Evolutionary conservation across 768 basidiomycete genomes (phyloP).

Genomic region (Phanerochaete sordida): DNA sequence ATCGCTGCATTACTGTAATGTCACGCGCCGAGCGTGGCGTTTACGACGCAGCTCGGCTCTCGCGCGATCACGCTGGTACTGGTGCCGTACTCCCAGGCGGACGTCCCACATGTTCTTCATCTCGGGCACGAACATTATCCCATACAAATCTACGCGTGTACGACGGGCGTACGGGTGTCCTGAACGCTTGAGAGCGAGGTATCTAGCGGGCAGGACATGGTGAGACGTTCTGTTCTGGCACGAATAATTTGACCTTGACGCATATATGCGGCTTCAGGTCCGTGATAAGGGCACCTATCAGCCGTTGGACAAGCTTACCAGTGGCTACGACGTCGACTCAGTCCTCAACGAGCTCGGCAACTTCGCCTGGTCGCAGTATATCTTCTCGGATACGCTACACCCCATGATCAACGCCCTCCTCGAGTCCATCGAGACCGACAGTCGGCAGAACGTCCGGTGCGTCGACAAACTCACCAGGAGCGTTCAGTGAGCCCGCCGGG

Average conservation of each 20-base stretch:
- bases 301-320: conserved; percentile 30
- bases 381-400: conserved; percentile 55
- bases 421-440: conserved; percentile 49
- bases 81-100: conserved; percentile 40
- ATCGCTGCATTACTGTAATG: conserved; percentile 27
- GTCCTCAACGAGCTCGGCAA: conserved; percentile 59
- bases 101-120: conserved; percentile 50
- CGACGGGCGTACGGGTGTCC: conserved; percentile 43
- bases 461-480: conserved; percentile 55
- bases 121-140: conserved; percentile 55
- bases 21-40: conserved; percentile 20
- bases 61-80: conserved; percentile 55
- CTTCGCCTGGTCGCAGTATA: conserved; percentile 59
- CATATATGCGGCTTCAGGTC: conserved; percentile 42
- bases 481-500: conserved; percentile 57
- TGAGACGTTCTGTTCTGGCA: conserved; percentile 28
- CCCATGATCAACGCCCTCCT: conserved; percentile 53
- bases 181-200: conserved; percentile 57
- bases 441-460: conserved; percentile 53
- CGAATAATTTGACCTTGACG: too few relatives aligned
- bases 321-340: conserved; percentile 54
- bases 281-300: conserved; percentile 52
- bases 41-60: conserved; percentile 50
- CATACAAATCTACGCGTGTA: conserved; percentile 57
- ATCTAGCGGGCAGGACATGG: conserved; percentile 57